Conservation (phyloP, 495 filamentous ascomycete genomes). For the Penicillium antarcticum region DNA sequence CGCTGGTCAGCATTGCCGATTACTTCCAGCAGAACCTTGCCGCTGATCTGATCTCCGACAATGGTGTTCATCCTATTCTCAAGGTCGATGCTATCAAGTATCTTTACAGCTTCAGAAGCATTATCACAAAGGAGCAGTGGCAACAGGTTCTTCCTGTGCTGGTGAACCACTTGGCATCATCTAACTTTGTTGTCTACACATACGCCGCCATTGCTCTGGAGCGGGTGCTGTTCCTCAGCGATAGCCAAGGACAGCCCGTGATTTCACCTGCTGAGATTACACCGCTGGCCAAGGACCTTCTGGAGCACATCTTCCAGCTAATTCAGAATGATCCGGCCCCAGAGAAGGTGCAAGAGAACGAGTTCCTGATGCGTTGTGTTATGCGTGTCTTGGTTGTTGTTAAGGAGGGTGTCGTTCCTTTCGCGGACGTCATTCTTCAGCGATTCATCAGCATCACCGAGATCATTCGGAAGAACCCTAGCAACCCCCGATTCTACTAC, state of each 20-base stretch:
- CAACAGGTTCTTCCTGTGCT: conserved; percentile 81
- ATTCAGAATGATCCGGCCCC: conserved; percentile 77
- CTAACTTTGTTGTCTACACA: conserved; percentile 93
- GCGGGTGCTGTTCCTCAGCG: conserved; percentile 76
- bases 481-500: conserved; percentile 97
- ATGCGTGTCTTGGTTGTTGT: conserved; percentile 96
- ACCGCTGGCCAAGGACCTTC: conserved; percentile 75
- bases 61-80: conserved; percentile 72
- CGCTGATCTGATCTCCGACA: conserved; percentile 66
- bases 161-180: conserved; percentile 80
- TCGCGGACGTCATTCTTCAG: conserved; percentile 67
- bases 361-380: conserved; percentile 96
- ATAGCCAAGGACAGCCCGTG: conserved; percentile 67
- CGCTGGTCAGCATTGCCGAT: conserved; percentile 76
- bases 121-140: conserved; percentile 83
- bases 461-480: conserved; percentile 87
- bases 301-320: conserved; percentile 88
- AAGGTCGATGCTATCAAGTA: conserved; percentile 98
- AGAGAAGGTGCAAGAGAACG: conserved; percentile 96
- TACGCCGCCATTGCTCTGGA: conserved; percentile 96
- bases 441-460: conserved; percentile 83
- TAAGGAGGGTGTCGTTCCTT: conserved; percentile 68
- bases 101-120: conserved; percentile 90
- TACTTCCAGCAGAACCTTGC: conserved; percentile 93
- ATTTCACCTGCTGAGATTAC: conserved; percentile 70